phyloP scores from a whole-genome alignment of 495 filamentous ascomycete genomes.

The Aspergillus haitiensis region DNA sequence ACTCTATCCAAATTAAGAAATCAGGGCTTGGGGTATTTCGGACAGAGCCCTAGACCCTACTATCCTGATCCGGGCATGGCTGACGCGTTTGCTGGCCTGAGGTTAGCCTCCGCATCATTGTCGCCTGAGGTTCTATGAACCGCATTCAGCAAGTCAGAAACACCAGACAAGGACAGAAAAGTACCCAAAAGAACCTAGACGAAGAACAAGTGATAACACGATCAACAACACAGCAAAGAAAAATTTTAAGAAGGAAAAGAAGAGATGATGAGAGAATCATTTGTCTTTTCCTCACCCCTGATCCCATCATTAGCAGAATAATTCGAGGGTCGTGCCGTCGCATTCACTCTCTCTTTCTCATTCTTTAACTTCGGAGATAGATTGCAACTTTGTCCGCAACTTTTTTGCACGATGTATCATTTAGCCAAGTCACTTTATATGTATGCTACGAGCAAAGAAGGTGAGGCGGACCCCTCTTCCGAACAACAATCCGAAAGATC shows the following conservation, averaged over 20 bases:
- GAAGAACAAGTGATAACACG: too few relatives aligned
- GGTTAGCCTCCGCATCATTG: constrained; percentile 1
- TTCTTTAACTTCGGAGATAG: background rate
- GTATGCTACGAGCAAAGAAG: constrained; percentile 93
- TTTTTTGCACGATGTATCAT: constrained; percentile 76
- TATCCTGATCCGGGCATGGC: constrained; percentile 31
- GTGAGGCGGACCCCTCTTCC: constrained; percentile 37
- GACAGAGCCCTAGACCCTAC: constrained; percentile 34
- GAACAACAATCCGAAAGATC: background rate
- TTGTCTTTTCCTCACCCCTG: constrained; percentile 16
- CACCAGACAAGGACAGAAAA: background rate
- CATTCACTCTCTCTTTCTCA: background rate
- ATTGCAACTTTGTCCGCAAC: constrained; percentile 6
- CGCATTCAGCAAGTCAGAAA: background rate
- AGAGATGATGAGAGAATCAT: constrained; percentile 24
- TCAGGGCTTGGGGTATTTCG: constrained; percentile 23
- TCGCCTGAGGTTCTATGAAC: background rate
- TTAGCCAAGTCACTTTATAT: constrained; percentile 92
- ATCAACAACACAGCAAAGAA: background rate
- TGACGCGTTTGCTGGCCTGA: constrained; percentile 27
- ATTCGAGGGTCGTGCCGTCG: constrained; percentile 2
- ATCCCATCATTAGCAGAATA: constrained; percentile 19
- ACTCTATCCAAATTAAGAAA: constrained; percentile 9
- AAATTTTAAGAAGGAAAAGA: background rate
- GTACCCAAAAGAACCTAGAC: background rate